Conservation (phyloP, 805 yeast species). For the Sugiyamaella chiloensis region DNA sequence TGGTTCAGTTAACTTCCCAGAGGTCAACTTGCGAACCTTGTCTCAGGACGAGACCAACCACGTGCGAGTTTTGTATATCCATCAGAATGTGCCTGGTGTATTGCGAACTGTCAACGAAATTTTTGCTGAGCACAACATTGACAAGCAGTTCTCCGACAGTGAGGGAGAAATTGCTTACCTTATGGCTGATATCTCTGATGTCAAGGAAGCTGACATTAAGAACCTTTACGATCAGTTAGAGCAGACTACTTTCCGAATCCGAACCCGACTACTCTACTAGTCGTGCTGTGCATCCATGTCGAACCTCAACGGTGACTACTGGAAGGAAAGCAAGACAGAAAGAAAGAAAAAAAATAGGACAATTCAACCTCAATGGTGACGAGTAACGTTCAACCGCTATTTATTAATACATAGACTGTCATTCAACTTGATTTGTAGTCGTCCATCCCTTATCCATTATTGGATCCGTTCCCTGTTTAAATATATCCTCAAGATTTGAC, state of each 20-base stretch:
- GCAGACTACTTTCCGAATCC: constrained; percentile 84
- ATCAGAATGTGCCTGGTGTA: constrained; percentile 98
- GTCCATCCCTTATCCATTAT: too few relatives aligned
- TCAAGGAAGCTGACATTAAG: constrained; percentile 77
- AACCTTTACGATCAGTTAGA: constrained; percentile 79
- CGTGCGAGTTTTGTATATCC: constrained; percentile 93
- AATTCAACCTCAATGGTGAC: constrained; percentile 3
- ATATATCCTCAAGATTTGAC: too few relatives aligned
- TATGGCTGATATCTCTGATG: constrained; percentile 95
- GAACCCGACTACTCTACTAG: constrained; percentile 84
- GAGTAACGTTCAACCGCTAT: constrained; percentile 13
- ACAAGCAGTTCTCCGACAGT: constrained; percentile 97
- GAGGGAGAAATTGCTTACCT: constrained; percentile 93
- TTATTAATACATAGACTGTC: constrained; percentile 8
- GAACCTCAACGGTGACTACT: too few relatives aligned
- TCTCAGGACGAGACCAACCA: constrained; percentile 77
- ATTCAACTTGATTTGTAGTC: too few relatives aligned
- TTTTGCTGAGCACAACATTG: constrained; percentile 90
- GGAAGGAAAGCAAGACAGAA: constrained; percentile 2
- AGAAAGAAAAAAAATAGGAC: neutral
- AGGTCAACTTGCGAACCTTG: constrained; percentile 84
- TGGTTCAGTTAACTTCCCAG: constrained; percentile 99
- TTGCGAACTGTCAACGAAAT: constrained; percentile 95
- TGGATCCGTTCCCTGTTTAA: too few relatives aligned
- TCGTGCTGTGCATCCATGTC: too few relatives aligned